A percentile compares a stretch with the other conserved stretches of the same genome.
Evolutionary conservation across 305 asterid genomes (phyloP).

Genomic region (Solanum hybrid): DNA sequence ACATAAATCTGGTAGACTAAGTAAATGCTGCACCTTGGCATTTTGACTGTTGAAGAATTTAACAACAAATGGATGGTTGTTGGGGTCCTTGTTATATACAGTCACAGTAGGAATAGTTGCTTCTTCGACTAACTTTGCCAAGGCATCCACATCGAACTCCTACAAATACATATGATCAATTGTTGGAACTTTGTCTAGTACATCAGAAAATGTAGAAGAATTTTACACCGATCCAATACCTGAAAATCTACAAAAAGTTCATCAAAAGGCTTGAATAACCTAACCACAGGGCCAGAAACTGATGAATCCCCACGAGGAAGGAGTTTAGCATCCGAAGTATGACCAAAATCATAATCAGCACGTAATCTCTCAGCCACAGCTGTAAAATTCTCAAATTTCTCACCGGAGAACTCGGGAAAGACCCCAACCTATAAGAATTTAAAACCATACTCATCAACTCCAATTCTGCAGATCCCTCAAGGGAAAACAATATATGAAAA

Average conservation of each 20-base stretch:
- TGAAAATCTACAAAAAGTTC: conserved; percentile 76
- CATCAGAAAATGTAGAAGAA: background rate
- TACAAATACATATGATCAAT: conserved; percentile 24
- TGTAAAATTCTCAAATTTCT: conserved; percentile 68
- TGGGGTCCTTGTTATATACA: conserved; percentile 60
- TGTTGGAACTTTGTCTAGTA: background rate
- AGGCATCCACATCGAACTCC: conserved; percentile 64
- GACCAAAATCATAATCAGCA: conserved; percentile 72
- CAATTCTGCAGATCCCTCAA: background rate
- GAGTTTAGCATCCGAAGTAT: conserved; percentile 59
- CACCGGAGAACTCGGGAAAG: conserved; percentile 87
- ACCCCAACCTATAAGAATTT: conserved; percentile 58
- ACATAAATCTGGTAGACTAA: background rate
- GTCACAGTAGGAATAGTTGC: conserved; percentile 61
- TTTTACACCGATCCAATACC: conserved; percentile 29
- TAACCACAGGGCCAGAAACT: conserved; percentile 57
- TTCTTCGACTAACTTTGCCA: conserved; percentile 61
- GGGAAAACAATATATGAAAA: background rate
- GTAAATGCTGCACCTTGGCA: background rate
- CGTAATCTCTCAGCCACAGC: conserved; percentile 80
- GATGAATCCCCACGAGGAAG: conserved; percentile 84
- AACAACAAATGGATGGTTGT: conserved; percentile 10
- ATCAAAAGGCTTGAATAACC: conserved; percentile 91
- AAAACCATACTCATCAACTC: background rate
- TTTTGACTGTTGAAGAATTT: no score